A percentile compares a stretch with the other conserved stretches of the same genome.
Evolutionary conservation across 441 rosid species (phyloP).

Genomic region (Geranium incanum): DNA sequence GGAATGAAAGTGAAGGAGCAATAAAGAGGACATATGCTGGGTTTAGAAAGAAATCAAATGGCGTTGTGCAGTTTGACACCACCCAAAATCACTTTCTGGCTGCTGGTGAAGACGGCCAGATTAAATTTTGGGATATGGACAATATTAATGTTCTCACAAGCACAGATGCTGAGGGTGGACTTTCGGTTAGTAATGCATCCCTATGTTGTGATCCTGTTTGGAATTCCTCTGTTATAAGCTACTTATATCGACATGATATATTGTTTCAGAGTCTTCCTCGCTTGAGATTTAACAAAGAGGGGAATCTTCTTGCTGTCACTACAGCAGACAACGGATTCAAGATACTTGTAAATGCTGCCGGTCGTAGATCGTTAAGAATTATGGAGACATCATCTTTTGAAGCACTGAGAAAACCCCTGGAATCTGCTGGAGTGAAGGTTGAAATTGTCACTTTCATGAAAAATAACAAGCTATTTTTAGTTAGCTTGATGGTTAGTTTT

Average conservation of each 20-base stretch:
- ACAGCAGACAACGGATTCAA: conserved; percentile 65
- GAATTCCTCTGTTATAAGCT: background rate
- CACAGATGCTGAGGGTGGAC: conserved; percentile 61
- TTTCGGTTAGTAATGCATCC: conserved; percentile 40
- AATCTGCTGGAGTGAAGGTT: conserved; percentile 53
- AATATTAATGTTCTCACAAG: conserved; percentile 39
- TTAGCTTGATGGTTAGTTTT: background rate
- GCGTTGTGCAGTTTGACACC: conserved; percentile 71
- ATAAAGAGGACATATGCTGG: conserved; percentile 55
- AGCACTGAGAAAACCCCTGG: conserved; percentile 51
- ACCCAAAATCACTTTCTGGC: conserved; percentile 65
- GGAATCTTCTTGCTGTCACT: conserved; percentile 66
- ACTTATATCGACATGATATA: conserved; percentile 8
- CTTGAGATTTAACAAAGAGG: conserved; percentile 71
- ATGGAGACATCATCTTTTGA: conserved; percentile 59
- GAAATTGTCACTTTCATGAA: conserved; percentile 11
- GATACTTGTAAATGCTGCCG: conserved; percentile 69
- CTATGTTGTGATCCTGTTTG: background rate
- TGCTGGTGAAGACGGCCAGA: conserved; percentile 60
- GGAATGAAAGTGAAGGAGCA: conserved; percentile 86
- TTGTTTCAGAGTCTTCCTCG: conserved; percentile 64
- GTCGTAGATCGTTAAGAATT: conserved; percentile 48
- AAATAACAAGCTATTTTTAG: background rate
- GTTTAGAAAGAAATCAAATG: conserved; percentile 55
- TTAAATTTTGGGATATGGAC: conserved; percentile 79